Percentiles rank a stretch among this genome's conserved stretches.
Conservation (phyloP, 2,329 filamentous ascomycete species). For the Verticillium nonalfalfae region DNA sequence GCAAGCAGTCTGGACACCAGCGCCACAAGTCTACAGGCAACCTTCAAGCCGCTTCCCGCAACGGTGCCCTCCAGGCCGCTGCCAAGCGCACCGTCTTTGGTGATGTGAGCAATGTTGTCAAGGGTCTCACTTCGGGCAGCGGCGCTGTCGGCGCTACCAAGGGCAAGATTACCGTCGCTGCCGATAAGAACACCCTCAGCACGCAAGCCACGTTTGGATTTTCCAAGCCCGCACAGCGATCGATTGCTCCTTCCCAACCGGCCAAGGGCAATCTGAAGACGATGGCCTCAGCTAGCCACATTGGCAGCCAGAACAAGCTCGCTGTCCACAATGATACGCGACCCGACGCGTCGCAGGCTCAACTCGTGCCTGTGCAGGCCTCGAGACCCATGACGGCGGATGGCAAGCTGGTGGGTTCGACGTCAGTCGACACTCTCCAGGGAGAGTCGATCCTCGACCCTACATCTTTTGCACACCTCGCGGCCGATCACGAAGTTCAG, state of each 20-base stretch:
- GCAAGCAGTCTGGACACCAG: constrained; percentile 62
- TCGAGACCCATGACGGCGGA: background rate
- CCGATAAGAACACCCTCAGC: constrained; percentile 18
- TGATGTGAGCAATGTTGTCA: constrained; percentile 69
- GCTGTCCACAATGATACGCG: constrained; percentile 7
- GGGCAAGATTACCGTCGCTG: constrained; percentile 27
- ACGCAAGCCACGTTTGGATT: constrained; percentile 14
- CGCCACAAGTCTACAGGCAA: constrained; percentile 74
- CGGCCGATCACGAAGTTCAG: background rate
- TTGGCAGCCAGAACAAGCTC: constrained; percentile 4
- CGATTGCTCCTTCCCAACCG: constrained; percentile 3
- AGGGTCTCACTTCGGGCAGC: constrained; percentile 16
- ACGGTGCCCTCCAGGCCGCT: constrained; percentile 53
- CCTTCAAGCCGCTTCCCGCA: constrained; percentile 43
- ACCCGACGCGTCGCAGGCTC: constrained; percentile 1
- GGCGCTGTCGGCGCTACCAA: constrained; percentile 21
- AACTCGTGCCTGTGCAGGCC: background rate
- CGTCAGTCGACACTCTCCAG: constrained; percentile 6
- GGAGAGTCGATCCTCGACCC: background rate
- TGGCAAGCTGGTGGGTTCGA: constrained; percentile 6
- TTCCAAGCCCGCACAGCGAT: constrained; percentile 13
- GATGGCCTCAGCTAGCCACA: background rate
- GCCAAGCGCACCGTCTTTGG: constrained; percentile 75
- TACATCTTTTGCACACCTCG: background rate
- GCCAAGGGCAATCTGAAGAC: constrained; percentile 6